Percentiles rank a stretch among this genome's conserved stretches.
phyloP scores from a whole-genome alignment of 768 basidiomycete species.

The Xanthoconium purpureum region DNA sequence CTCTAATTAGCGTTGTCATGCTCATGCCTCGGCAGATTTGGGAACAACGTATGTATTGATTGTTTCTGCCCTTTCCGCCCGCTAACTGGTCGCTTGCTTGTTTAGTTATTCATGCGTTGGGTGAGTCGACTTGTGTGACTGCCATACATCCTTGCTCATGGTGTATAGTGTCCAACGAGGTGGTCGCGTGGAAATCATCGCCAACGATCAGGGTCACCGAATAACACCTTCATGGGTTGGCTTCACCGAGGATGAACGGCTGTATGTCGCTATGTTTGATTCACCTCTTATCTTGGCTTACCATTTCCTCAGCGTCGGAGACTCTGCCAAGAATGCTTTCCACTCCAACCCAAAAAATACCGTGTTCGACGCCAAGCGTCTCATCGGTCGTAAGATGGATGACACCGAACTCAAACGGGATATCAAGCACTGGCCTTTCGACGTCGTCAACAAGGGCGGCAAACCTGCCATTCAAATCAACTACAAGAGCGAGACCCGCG shows the following conservation, averaged over 20 bases:
- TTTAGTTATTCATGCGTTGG: conserved; percentile 92
- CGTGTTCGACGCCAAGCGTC: conserved; percentile 94
- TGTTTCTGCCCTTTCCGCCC: not conserved
- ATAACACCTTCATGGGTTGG: conserved; percentile 88
- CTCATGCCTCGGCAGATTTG: conserved; percentile 55
- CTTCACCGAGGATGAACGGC: conserved; percentile 77
- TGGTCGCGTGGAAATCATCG: conserved; percentile 86
- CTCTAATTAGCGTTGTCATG: rapidly evolving
- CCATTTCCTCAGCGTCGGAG: conserved; percentile 59
- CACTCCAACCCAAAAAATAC: conserved; percentile 91
- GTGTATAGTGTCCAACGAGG: conserved; percentile 68
- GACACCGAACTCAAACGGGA: conserved; percentile 80
- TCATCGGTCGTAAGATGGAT: conserved; percentile 83
- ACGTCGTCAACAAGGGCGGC: conserved; percentile 70
- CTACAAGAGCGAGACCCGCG: conserved; percentile 74
- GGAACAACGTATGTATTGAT: conserved; percentile 72
- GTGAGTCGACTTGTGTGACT: conserved; percentile 41
- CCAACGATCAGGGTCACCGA: conserved; percentile 87
- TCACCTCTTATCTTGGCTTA: not conserved
- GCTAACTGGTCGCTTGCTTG: conserved; percentile 21
- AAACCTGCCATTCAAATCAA: conserved; percentile 78
- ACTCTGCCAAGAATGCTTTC: conserved; percentile 95
- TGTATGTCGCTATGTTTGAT: conserved; percentile 30
- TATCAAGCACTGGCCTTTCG: conserved; percentile 91
- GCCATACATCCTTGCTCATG: not conserved